Base-by-base conservation (phyloP, 1,284 basidiomycete species). In the Cutaneotrichosporon dermatis region DNA sequence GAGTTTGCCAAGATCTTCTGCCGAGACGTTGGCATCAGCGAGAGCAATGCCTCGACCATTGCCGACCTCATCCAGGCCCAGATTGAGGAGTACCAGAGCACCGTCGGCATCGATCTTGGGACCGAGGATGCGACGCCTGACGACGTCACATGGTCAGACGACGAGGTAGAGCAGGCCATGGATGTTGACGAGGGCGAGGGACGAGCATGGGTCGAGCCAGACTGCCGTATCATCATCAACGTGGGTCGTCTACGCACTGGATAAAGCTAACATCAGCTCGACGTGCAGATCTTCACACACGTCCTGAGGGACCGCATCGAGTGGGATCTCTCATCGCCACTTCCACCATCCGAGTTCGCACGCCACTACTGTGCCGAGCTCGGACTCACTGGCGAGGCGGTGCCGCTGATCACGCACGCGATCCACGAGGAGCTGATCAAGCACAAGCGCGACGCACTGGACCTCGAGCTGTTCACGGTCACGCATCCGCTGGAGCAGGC, bases 291-390 rank as follows among this genome's bases (percentile, higher is more conserved):
- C 72, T 88, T 88, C 50, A 90, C 88, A 15, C 83, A 92, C 74
- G 90, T 95, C 75, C 83, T 99, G 1, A 83, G 89, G 59, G 95
- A 99, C 79, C 90, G 94, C 66, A 90, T 99, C 69, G 96, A 99
- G 79, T 99, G 96, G 96, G 95, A 99, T 77, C 83, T 99, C 6
- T 85, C 92, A 37, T 97, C 94, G 0, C 84, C 88, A 0, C 84
- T 98, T 13, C 94, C 93, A 0, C 95, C 95, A 0, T 88, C 95
- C 72, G 82, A 81, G 1, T 99, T 98, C 71, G 86, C 95, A 0
- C 78, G 80, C 41, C 86, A 85, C 59, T 87, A 97, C 52, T 92
- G 89, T 70, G 77, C 83, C 41, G 95, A 99, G 67, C 84, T 98
- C 7, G 93, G 92, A 2, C 83, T 99, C 1, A 83, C 88, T 0